A percentile compares a stretch with the other conserved stretches of the same genome.
Conservation (phyloP, 2,329 filamentous ascomycete genomes). For the Lecanosticta acicola region DNA sequence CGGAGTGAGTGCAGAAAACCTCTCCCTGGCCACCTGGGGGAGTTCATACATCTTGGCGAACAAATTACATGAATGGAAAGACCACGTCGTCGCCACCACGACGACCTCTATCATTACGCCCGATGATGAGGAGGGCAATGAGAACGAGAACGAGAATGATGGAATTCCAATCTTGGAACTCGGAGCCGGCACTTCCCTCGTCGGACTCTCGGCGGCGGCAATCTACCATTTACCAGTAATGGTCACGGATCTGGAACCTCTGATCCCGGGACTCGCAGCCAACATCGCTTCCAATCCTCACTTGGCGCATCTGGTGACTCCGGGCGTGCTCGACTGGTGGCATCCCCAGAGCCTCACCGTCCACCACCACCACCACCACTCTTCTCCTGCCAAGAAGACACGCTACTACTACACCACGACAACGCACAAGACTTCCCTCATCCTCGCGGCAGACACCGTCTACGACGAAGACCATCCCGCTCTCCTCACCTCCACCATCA, state of each 20-base stretch:
- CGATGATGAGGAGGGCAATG: too few relatives aligned
- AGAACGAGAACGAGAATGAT: constrained; percentile 3
- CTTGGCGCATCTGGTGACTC: constrained; percentile 12
- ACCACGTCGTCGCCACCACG: too few relatives aligned
- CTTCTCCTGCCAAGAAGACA: too few relatives aligned
- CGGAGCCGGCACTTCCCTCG: constrained; percentile 37
- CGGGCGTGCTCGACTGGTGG: constrained; percentile 37
- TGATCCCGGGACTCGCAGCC: constrained; percentile 29
- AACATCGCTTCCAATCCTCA: constrained; percentile 33
- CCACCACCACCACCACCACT: too few relatives aligned
- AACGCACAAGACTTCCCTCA: constrained; percentile 28
- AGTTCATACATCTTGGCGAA: constrained; percentile 35
- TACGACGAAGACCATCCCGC: constrained; percentile 40
- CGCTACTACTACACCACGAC: background rate
- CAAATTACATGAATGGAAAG: constrained; percentile 30
- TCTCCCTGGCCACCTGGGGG: constrained; percentile 37
- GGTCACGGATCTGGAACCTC: constrained; percentile 31
- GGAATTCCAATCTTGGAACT: constrained; percentile 32
- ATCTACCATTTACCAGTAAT: constrained; percentile 29
- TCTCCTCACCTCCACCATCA: constrained; percentile 34
- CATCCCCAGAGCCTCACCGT: constrained; percentile 19
- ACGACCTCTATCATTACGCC: too few relatives aligned
- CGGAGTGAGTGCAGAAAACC: constrained; percentile 30
- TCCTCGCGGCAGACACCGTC: constrained; percentile 40
- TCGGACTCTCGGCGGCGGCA: constrained; percentile 33